Base-by-base conservation (phyloP, 2,329 filamentous ascomycete genomes). In the Hawksworthiomyces lignivorus region DNA sequence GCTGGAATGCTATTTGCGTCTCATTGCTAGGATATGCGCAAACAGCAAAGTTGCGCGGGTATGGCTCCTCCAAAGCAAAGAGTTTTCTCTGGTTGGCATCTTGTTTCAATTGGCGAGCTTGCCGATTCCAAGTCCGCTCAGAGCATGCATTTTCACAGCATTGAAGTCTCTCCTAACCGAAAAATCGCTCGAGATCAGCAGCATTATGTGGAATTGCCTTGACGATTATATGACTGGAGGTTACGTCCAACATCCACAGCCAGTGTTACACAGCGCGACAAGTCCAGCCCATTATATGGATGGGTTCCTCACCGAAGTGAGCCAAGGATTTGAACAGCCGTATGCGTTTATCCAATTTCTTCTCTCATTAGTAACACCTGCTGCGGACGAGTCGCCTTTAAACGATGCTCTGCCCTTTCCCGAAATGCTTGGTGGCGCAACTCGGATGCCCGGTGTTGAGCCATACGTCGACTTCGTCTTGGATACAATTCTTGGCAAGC, bases 391-490 rank as follows among this genome's bases (percentile, higher is more conserved):
- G 36, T 70, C 69, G 29, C 71, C 74, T 0, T 67, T 89, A 8
- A 82, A 83, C 49, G 84, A 97, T 56, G 72, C 70, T 1, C 67
- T 98, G 4, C 83, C 90, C 0, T 98, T 96, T 55, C 87, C 90
- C 0, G 89, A 96, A 59, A 80, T 76, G 30, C 70, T 98, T 8
- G 89, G 90, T 5, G 78, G 80, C 14, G 74, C 79, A 10, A 84
- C 82, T 53, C 80, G 92, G 40, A 68, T 69, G 53, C 80, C 88
- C 12, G 92, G 94, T 2, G 87, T 98, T 47, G 89, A 95, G 46
- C 80, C 85, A 2, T 98, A 96, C 54, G 73, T 97, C 43, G 94
- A 99, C 62, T 96, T 92, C 58, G 81, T 88, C 17, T 65, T 97
- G 49, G 87, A 87, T 14, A 75, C 82, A 43, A 77, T 94, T 14